Evolutionary conservation across 352 stramenopile species (phyloP).

Genomic region (Thalassiosira hispida): DNA sequence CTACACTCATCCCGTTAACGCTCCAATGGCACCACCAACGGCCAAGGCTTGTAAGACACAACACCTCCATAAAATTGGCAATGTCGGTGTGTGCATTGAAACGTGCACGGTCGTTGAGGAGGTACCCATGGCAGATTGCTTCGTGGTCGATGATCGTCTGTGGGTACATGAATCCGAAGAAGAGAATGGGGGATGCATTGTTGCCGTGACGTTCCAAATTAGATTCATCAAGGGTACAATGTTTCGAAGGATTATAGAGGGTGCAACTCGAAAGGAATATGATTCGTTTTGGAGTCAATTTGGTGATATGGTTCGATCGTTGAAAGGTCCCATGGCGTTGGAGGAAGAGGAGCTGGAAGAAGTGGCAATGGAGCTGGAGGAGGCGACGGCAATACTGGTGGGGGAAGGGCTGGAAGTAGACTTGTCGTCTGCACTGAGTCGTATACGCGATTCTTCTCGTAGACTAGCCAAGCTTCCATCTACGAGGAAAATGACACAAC

Average conservation of each 20-base stretch:
- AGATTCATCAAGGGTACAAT: conserved; percentile 81
- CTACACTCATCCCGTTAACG: conserved; percentile 78
- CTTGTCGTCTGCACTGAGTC: conserved; percentile 19
- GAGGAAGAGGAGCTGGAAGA: conserved; percentile 17
- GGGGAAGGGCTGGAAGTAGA: conserved; percentile 21
- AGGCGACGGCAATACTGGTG: conserved; percentile 12
- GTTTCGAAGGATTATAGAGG: conserved; percentile 73
- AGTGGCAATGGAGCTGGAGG: conserved; percentile 32
- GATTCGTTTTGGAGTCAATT: conserved; percentile 57
- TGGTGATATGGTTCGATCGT: conserved; percentile 28
- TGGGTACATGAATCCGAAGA: conserved; percentile 42
- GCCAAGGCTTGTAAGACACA: conserved; percentile 74
- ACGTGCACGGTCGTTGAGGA: conserved; percentile 73
- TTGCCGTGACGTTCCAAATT: conserved; percentile 68
- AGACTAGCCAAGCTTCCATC: conserved; percentile 29
- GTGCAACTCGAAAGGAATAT: conserved; percentile 68
- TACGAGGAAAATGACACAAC: neutral
- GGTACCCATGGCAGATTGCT: conserved; percentile 83
- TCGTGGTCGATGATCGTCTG: conserved; percentile 77
- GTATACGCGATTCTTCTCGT: conserved; percentile 25
- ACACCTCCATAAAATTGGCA: conserved; percentile 51
- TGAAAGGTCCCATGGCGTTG: conserved; percentile 7
- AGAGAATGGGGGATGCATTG: conserved; percentile 34
- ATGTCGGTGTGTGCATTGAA: conserved; percentile 68
- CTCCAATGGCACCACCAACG: conserved; percentile 72